phyloP scores from a whole-genome alignment of 768 basidiomycete species.

The Pleurotus djamor region DNA sequence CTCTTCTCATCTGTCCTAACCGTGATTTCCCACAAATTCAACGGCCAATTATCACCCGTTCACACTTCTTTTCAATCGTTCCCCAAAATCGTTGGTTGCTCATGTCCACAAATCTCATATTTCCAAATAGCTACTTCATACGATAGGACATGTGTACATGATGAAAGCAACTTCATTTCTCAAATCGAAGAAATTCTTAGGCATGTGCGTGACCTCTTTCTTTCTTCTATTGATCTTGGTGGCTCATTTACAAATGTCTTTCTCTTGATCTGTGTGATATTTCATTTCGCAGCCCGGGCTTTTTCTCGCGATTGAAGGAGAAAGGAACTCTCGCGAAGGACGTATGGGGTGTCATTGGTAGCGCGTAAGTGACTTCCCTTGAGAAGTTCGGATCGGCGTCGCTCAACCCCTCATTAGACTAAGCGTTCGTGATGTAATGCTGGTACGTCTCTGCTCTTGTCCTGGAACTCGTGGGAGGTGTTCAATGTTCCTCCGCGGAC shows the following conservation, averaged over 20 bases:
- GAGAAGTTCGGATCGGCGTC: slow-evolving; percentile 4
- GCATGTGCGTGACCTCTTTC: slow-evolving; percentile 56
- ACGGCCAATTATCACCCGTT: no score
- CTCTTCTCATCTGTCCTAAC: no score
- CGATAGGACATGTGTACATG: slow-evolving; percentile 90
- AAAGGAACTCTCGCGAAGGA: slow-evolving; percentile 93
- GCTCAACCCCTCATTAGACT: slow-evolving; percentile 31
- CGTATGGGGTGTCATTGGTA: slow-evolving; percentile 94
- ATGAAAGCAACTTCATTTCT: slow-evolving; percentile 90
- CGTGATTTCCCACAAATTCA: no score
- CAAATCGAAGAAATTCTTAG: slow-evolving; percentile 89
- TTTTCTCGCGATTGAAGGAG: slow-evolving; percentile 93
- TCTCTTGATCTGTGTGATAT: not conserved
- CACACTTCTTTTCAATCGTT: not conserved
- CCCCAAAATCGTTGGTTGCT: not conserved
- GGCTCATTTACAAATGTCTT: not conserved
- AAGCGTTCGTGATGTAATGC: slow-evolving; percentile 77
- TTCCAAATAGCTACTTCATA: slow-evolving; percentile 67
- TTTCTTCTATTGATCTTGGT: not conserved
- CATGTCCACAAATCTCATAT: not conserved
- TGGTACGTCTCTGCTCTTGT: slow-evolving; percentile 28
- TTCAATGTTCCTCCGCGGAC: not conserved
- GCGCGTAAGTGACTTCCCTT: slow-evolving; percentile 62
- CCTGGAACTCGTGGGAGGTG: not conserved
- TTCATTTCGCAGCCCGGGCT: slow-evolving; percentile 62